These are phyloP conservation scores for Pyricularia pennisetigena DNA, from an alignment of 2,329 filamentous ascomycete species.

Conservation along the genomic window DNA sequence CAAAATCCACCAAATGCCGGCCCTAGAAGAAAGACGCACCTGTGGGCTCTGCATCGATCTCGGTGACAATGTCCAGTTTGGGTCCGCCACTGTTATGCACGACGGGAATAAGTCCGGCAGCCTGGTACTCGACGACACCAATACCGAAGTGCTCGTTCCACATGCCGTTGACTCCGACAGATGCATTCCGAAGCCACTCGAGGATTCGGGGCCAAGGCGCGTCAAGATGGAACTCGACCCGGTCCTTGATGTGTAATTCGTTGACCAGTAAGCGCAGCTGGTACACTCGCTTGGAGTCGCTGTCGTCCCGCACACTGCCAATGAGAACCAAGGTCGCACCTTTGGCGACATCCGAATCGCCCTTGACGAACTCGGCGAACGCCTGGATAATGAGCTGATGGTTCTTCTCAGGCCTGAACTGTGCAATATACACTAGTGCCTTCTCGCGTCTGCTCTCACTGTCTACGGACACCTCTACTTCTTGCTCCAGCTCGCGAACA, in stretches of 20 bases:
- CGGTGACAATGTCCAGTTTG: slow-evolving; percentile 83
- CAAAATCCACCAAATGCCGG: background rate
- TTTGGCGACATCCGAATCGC: slow-evolving; percentile 36
- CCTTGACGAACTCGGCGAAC: slow-evolving; percentile 67
- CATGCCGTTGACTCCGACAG: slow-evolving; percentile 92
- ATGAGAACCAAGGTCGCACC: slow-evolving; percentile 68
- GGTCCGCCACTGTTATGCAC: slow-evolving; percentile 92
- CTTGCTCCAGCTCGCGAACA: slow-evolving; percentile 70
- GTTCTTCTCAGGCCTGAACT: slow-evolving; percentile 97
- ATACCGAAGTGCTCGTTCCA: slow-evolving; percentile 99
- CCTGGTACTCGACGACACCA: slow-evolving; percentile 95
- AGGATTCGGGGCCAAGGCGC: slow-evolving; percentile 83
- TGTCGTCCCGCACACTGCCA: slow-evolving; percentile 81
- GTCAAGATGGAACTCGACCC: slow-evolving; percentile 81
- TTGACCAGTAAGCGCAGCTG: slow-evolving; percentile 77
- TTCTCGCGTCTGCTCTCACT: slow-evolving; percentile 63
- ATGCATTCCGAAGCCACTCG: slow-evolving; percentile 64
- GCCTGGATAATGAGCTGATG: slow-evolving; percentile 78
- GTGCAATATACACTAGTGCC: slow-evolving; percentile 82
- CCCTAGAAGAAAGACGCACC: slow-evolving; percentile 21
- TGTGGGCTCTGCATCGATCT: slow-evolving; percentile 69
- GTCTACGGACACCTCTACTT: slow-evolving; percentile 58
- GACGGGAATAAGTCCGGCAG: slow-evolving; percentile 83
- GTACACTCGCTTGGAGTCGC: slow-evolving; percentile 76
- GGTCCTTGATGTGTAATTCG: slow-evolving; percentile 74